Base-by-base conservation (phyloP, 805 yeast genomes). In the Yarrowia sp. region DNA sequence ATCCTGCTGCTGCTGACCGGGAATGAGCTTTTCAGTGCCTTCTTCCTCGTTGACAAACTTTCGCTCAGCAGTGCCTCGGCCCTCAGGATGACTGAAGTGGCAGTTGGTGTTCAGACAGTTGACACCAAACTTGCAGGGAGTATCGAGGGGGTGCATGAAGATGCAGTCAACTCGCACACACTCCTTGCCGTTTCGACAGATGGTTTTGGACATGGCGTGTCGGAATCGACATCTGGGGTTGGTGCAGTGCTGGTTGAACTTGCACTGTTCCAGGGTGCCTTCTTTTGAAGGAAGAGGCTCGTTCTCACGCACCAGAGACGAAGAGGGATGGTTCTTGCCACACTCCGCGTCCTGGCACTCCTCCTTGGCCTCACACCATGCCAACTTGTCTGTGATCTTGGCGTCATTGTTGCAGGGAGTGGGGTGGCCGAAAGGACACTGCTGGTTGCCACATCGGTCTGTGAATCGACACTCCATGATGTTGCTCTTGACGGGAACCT, bases 401-500 rank as follows among this genome's bases (percentile, higher is more conserved):
- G 92, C 92, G 70, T 84, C 86, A 70, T 83, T 85, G 78, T 89
- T 91, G 17, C 91, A 89, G 1, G 96, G 95, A 0, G 97, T 91
- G 53, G 98, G 97, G 75, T 92, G 97, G 33, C 92, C 97, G 79
- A 88, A 91, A 36, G 92, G 91, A 80, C 97, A 92, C 70, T 85
- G 79, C 70, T 87, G 91, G 74, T 90, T 90, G 30, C 90, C 81
- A 78, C 97, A 92, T 46, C 85, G 77, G 30, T 83, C 81, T 60
- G 94, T 95, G 77, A 85, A 92, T 75, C 89, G 90, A 80, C 97
- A 92, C 43, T 88, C 74, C 85, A 58, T 46, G 17, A 71, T 49
- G 34, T 14, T 24, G 2, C 60, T 68, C 4, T 74, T 87, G 15
- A 58, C 12, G 90, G 44, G 85, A 86, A 79, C 89, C 85, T 73